Evolutionary conservation across 495 filamentous ascomycete genomes (phyloP).

Genomic region (Xylaria palmicola): DNA sequence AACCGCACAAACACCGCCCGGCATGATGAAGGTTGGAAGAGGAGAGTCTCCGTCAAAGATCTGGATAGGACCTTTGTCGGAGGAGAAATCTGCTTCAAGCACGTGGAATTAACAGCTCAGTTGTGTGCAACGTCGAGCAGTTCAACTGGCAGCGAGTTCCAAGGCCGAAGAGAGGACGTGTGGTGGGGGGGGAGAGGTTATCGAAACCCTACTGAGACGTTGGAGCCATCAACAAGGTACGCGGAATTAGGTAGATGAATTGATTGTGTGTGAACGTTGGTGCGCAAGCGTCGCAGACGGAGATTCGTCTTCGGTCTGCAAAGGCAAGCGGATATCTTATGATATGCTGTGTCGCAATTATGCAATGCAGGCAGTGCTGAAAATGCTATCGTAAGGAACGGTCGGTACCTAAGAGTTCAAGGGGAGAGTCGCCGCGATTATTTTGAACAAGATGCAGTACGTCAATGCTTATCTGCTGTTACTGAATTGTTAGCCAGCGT

Average conservation of each 20-base stretch:
- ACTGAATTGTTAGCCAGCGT: background rate
- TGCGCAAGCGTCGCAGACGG: background rate
- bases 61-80: slow-evolving; percentile 20
- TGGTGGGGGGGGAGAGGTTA: slow-evolving; percentile 20
- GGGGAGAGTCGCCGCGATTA: background rate
- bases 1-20: slow-evolving; percentile 89
- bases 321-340: background rate
- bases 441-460: background rate
- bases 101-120: slow-evolving; percentile 36
- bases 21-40: slow-evolving; percentile 42
- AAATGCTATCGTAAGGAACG: background rate
- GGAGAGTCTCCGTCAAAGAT: slow-evolving; percentile 30
- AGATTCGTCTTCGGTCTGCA: background rate
- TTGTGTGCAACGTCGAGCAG: slow-evolving; percentile 18
- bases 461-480: background rate
- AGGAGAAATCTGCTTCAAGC: slow-evolving; percentile 42
- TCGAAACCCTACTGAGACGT: slow-evolving; percentile 41
- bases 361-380: background rate
- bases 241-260: background rate
- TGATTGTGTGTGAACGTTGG: background rate
- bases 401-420: background rate
- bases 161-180: slow-evolving; percentile 43
- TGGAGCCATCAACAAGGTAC: slow-evolving; percentile 42
- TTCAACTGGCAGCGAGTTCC: slow-evolving; percentile 30
- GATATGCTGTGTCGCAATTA: background rate